Base-by-base conservation (phyloP, 73 alveolate species). In the Paramecium tetraurelia region DNA sequence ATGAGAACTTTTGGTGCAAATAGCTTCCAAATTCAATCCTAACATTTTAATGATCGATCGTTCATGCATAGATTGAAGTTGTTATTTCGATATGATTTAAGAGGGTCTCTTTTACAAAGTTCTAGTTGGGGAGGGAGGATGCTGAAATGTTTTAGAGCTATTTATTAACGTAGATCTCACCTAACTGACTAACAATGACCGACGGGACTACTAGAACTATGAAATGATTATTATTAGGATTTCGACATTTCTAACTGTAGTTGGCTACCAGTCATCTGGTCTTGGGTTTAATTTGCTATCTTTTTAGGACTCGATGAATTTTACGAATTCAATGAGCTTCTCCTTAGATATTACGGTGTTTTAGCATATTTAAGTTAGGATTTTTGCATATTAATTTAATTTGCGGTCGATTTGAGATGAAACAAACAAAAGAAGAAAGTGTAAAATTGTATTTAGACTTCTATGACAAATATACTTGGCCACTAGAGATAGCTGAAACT, bases 401-500 rank as follows among this genome's bases (percentile, higher is more conserved):
- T 72, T 72, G 86, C 86, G 86, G 86, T 72, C 12, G 84, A 63
- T 63, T 63, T 63, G 50, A 35, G 21, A 72, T 72, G 86, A 72
- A 72, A 72, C 59, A 72, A 72, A 43, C 58, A 11, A 72, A 40
- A 72, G 57, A 72, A 72, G 86, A 72, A 36, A 72, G 72, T 80
- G 75, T 46, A 22, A 80, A 48, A 80, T 80, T 80, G 72, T 46
- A 80, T 44, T 35, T 80, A 46, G 90, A 80, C 43, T 80, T 80
- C 57, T 80, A 80, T 80, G 90, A 80, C 7, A 80, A 80, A 80
- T 80, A 80, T 22, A 24, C 70, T 5, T 80, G 90, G 90, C 90
- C 70, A 12, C 46, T 80, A 41, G 90, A 80, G n/a, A 41, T 80
- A n/a, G 58, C 89, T 24, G 94, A 89, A 40, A 70, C 94, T 14